Percentiles rank a stretch among this genome's conserved stretches.
phyloP scores from a whole-genome alignment of 495 filamentous ascomycete genomes.

The Talaromyces thailandensis region DNA sequence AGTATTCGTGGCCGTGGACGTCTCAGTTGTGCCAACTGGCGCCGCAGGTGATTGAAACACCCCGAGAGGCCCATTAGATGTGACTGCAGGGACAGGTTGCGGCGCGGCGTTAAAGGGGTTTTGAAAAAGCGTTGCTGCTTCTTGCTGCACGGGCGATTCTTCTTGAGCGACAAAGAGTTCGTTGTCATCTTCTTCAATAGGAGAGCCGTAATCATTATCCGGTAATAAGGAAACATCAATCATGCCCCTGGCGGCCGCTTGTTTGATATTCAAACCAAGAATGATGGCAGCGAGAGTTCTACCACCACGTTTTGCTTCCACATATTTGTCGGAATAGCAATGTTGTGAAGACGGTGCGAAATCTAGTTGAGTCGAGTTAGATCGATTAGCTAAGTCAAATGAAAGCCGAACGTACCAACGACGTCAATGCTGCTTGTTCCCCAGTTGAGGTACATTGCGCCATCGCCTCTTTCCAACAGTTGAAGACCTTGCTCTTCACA shows the following conservation, averaged over 20 bases:
- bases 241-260: constrained; percentile 38
- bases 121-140: constrained; percentile 14
- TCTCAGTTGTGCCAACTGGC: background rate
- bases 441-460: constrained; percentile 45
- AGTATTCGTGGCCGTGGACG: background rate
- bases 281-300: constrained; percentile 39
- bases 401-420: constrained; percentile 25
- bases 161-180: constrained; percentile 37
- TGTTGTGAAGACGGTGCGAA: constrained; percentile 39
- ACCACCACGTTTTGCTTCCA: constrained; percentile 42
- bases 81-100: background rate
- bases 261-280: constrained; percentile 40
- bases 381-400: background rate
- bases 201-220: constrained; percentile 4
- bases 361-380: constrained; percentile 14
- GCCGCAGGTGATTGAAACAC: background rate
- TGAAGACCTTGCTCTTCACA: constrained; percentile 58
- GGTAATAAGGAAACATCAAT: constrained; percentile 26
- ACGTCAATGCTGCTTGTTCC: constrained; percentile 32
- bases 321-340: constrained; percentile 38
- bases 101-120: background rate
- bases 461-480: constrained; percentile 43
- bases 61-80: background rate
- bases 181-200: constrained; percentile 15
- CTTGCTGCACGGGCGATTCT: constrained; percentile 8